Base-by-base conservation (phyloP, 345 rosid genomes). In the Chamaenerion angustifolium region DNA sequence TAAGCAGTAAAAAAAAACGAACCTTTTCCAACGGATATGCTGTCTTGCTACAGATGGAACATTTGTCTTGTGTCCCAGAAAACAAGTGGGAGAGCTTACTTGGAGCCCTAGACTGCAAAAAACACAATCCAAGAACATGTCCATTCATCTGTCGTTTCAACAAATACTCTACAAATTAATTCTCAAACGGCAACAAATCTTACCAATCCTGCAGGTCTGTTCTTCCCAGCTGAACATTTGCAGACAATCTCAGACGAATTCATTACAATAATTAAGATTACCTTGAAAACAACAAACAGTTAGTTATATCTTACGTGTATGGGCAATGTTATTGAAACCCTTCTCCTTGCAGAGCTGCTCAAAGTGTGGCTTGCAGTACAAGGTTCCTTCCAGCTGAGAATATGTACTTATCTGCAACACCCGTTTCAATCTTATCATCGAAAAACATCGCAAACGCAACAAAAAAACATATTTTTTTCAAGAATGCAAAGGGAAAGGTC, bases 341-440 rank as follows among this genome's bases (percentile, higher is more conserved):
- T 63, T 52, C 66, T 85, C 87, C 75, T 73, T 85, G 61, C 73
- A 77, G 50, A 80, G 84, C 68, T 84, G 95, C 75, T 85, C 95
- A 60, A 68, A 85, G 59, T 88, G 97, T 56, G 95, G 80, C 73
- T 75, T 84, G 76, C 97, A 88, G 51, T 82, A 85, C 54, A 88
- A 51, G 37, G 64, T 76, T 47, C 95, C 93, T 46, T 82, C 95
- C 71, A 78, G 65, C 12, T 94, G 74, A 55, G 73, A 78, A 57
- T 74, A 82, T 67, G 55, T 82, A 48, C 92, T 57, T 69, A 85
- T 77, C 95, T 88, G 71, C 13, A 15, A 23, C 37, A 31, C 37
- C 37, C 37, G 6, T 3, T 31, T 31, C 37, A 31, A 7, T 31
- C 1, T 31, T 31, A 31, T 7, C 37, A 31, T 16, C 40, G 21